A percentile compares a stretch with the other conserved stretches of the same genome.
phyloP scores from a whole-genome alignment of 2,329 filamentous ascomycete species.

The Talaromyces sp. region DNA sequence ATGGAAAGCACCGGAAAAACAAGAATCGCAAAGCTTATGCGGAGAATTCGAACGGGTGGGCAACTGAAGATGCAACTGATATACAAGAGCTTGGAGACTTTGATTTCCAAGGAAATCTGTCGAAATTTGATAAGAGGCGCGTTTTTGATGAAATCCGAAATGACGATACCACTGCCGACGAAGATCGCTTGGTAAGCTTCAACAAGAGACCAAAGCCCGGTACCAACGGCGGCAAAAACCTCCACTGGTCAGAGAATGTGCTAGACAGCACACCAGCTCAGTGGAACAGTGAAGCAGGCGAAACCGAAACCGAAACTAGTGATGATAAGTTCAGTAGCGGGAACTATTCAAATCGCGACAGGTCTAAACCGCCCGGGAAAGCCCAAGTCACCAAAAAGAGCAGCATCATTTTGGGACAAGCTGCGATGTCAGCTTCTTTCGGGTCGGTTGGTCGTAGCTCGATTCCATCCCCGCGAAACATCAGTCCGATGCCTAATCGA shows the following conservation, averaged over 20 bases:
- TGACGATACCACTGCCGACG: conserved; percentile 84
- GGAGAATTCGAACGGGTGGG: conserved; percentile 77
- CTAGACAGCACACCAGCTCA: conserved; percentile 59
- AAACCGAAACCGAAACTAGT: conserved; percentile 49
- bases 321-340: conserved; percentile 48
- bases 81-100: conserved; percentile 92
- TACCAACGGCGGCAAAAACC: conserved; percentile 79
- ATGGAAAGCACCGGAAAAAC: conserved; percentile 48
- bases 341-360: conserved; percentile 45
- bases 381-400: conserved; percentile 43
- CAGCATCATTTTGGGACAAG: conserved; percentile 42
- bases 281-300: conserved; percentile 75
- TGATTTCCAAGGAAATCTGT: conserved; percentile 84
- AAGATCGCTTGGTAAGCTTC: conserved; percentile 84
- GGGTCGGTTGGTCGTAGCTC: conserved; percentile 35
- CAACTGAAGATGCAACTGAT: conserved; percentile 92
- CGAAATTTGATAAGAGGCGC: conserved; percentile 89
- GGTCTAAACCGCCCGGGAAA: conserved; percentile 39
- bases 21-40: conserved; percentile 46
- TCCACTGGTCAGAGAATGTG: conserved; percentile 90
- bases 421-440: conserved; percentile 36
- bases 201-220: conserved; percentile 68
- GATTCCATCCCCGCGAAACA: conserved; percentile 36
- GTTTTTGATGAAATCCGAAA: conserved; percentile 90
- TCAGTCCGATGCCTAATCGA: conserved; percentile 43